These are phyloP conservation scores for Bruguiera hainesii DNA, from an alignment of 441 rosid species.

Conservation along the genomic window DNA sequence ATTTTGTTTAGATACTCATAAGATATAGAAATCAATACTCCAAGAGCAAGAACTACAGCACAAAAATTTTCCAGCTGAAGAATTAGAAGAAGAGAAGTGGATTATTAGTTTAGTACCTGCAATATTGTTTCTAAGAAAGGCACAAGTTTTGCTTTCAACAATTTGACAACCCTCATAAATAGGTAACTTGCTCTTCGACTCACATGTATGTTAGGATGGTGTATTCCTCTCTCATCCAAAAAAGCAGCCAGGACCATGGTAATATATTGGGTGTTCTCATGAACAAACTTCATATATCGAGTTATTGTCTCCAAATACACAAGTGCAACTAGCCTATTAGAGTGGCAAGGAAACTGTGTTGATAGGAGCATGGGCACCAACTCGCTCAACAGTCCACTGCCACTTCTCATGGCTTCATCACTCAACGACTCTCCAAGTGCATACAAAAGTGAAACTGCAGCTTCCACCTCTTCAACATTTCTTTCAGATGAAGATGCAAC, in stretches of 20 bases:
- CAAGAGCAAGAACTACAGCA: background rate
- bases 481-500: conserved; percentile 55
- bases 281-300: conserved; percentile 81
- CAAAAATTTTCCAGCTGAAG: background rate
- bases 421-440: conserved; percentile 81
- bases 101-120: conserved; percentile 49
- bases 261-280: conserved; percentile 61
- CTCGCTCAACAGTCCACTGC: conserved; percentile 65
- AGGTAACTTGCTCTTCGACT: conserved; percentile 89
- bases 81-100: conserved; percentile 4
- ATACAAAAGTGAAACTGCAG: conserved; percentile 83
- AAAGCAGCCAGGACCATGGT: conserved; percentile 75
- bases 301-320: conserved; percentile 77
- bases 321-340: conserved; percentile 80
- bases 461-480: conserved; percentile 95
- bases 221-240: conserved; percentile 93
- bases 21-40: background rate
- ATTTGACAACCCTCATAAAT: conserved; percentile 83
- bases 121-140: conserved; percentile 79
- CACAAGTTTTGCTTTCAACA: conserved; percentile 80
- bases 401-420: conserved; percentile 66
- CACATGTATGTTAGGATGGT: conserved; percentile 75
- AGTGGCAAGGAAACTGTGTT: conserved; percentile 73
- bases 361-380: conserved; percentile 74
- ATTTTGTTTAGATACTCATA: conserved; percentile 13